phyloP scores from a whole-genome alignment of 192 early-diverging fungal species.

The Irineochytrium annulatum region DNA sequence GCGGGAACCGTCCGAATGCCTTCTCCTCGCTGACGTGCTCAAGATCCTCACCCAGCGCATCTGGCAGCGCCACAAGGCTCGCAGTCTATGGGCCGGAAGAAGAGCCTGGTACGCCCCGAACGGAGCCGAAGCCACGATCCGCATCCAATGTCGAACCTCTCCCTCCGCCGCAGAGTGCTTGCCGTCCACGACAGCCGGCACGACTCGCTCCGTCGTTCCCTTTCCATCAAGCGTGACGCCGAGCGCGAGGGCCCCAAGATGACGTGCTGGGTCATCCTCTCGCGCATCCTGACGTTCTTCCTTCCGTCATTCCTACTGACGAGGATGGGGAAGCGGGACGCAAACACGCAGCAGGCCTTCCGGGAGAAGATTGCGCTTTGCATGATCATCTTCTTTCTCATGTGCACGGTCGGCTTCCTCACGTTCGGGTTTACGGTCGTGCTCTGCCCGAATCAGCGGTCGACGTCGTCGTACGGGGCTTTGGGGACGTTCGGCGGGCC shows the following conservation, averaged over 20 bases:
- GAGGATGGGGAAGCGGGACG: slow-evolving; percentile 24
- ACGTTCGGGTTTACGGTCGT: slow-evolving; percentile 50
- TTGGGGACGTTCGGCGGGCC: too few relatives aligned
- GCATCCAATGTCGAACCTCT: too few relatives aligned
- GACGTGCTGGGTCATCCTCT: slow-evolving; percentile 16
- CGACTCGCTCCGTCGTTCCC: too few relatives aligned
- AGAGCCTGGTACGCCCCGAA: slow-evolving; percentile 21
- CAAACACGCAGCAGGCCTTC: slow-evolving; percentile 39
- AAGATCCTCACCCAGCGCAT: too few relatives aligned
- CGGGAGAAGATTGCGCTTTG: slow-evolving; percentile 48
- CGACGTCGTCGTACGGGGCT: too few relatives aligned
- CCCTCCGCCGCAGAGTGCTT: not conserved
- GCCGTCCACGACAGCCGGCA: not conserved
- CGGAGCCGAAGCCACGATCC: not conserved
- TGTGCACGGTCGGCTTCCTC: slow-evolving; percentile 37
- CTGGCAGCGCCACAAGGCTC: too few relatives aligned
- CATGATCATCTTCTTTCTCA: slow-evolving; percentile 37
- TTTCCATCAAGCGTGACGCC: not conserved
- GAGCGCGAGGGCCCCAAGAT: not conserved
- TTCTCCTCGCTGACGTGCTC: too few relatives aligned
- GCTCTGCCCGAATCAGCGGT: too few relatives aligned
- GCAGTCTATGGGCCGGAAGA: slow-evolving; percentile 32
- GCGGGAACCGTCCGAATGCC: too few relatives aligned
- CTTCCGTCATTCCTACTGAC: slow-evolving; percentile 11
- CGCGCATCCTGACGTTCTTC: slow-evolving; percentile 24